These are phyloP conservation scores for Eucalyptus cloeziana DNA, from an alignment of 345 rosid species.

Conservation along the genomic window DNA sequence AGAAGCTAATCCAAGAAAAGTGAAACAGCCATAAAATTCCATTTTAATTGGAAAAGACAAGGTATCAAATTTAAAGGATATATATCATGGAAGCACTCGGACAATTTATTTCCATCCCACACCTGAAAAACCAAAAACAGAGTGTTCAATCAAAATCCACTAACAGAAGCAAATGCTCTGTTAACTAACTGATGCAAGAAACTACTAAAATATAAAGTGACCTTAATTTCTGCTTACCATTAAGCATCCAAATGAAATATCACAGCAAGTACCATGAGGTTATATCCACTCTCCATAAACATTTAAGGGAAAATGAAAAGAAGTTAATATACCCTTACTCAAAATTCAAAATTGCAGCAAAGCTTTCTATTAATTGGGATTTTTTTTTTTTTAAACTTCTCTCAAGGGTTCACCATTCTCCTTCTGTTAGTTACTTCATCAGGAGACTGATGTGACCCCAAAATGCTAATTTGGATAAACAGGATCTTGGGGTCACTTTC, in stretches of 20 bases:
- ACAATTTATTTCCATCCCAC: slow-evolving; percentile 38
- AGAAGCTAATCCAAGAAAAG: neutral
- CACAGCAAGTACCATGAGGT: neutral
- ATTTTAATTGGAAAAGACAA: neutral
- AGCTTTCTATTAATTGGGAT: neutral
- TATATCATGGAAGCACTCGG: slow-evolving; percentile 36
- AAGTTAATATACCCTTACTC: neutral
- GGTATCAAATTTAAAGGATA: slow-evolving; percentile 27
- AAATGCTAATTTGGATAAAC: neutral
- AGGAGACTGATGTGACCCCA: neutral
- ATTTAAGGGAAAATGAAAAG: neutral
- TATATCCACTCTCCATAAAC: neutral
- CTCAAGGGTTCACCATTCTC: neutral
- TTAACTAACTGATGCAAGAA: neutral
- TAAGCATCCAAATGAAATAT: neutral
- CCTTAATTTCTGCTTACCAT: neutral
- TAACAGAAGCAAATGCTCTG: neutral
- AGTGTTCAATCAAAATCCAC: neutral
- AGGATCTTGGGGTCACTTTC: neutral
- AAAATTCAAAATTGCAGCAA: neutral
- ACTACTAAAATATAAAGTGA: neutral
- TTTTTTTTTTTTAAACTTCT: neutral
- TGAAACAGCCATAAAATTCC: neutral
- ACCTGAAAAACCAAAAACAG: slow-evolving; percentile 20
- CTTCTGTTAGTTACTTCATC: neutral